These are phyloP conservation scores for Aspergillus pseudoterreus DNA, from an alignment of 2,329 filamentous ascomycete genomes.

Conservation along the genomic window DNA sequence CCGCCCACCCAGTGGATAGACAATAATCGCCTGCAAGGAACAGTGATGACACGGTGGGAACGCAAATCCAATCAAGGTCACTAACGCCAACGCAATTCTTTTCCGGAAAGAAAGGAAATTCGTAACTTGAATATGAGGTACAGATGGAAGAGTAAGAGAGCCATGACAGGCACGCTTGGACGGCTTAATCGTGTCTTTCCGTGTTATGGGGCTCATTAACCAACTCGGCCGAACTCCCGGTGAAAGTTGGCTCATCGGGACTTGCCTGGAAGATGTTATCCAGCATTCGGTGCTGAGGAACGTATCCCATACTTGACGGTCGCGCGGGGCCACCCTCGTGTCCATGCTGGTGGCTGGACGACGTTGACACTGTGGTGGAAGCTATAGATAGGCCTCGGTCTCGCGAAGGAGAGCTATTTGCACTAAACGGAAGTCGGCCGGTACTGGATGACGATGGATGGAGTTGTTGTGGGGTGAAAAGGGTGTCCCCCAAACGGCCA, in stretches of 20 bases:
- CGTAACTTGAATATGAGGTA: conserved; percentile 16
- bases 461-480: conserved; percentile 16
- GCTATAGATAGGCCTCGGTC: conserved; percentile 34
- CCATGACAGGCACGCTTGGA: not conserved
- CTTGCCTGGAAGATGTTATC: conserved; percentile 46
- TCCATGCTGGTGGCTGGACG: conserved; percentile 32
- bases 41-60: not conserved
- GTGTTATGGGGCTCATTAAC: conserved; percentile 32
- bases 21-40: too few species aligned
- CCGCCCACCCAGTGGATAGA: too few species aligned
- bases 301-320: conserved; percentile 49
- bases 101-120: conserved; percentile 16
- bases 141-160: conserved; percentile 4
- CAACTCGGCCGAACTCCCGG: conserved; percentile 44
- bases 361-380: conserved; percentile 35
- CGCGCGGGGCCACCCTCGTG: conserved; percentile 29
- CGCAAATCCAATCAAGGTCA: conserved; percentile 10
- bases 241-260: conserved; percentile 34
- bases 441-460: conserved; percentile 26
- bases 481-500: conserved; percentile 9
- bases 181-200: conserved; percentile 3
- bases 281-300: conserved; percentile 46
- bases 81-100: conserved; percentile 13
- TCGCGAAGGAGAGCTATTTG: conserved; percentile 32
- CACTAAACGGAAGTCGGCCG: conserved; percentile 42